phyloP scores from a whole-genome alignment of 208 protist genomes.

The Wallacemonas sp. region DNA sequence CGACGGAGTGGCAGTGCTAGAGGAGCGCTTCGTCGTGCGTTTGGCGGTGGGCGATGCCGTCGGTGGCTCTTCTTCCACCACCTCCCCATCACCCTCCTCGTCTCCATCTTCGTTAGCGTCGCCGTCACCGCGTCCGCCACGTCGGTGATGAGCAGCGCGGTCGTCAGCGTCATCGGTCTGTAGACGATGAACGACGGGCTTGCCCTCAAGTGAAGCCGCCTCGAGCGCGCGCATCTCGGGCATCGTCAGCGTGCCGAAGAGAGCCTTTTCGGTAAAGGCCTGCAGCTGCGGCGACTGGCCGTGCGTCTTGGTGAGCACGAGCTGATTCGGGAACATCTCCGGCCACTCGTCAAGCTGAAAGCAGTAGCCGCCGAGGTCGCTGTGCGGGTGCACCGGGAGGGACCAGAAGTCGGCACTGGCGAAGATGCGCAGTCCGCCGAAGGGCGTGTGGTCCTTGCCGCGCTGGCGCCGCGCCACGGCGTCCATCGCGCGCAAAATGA shows the following conservation, averaged over 20 bases:
- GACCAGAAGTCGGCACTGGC: conserved; percentile 85
- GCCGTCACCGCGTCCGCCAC: not conserved
- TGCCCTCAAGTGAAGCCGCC: conserved; percentile 38
- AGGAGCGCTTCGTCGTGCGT: not conserved
- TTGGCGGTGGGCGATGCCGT: not conserved
- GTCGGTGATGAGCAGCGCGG: conserved; percentile 2
- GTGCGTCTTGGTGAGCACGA: conserved; percentile 48
- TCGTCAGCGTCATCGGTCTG: conserved; percentile 21
- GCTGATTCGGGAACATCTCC: conserved; percentile 70
- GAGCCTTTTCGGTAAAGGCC: conserved; percentile 54
- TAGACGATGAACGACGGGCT: conserved; percentile 23
- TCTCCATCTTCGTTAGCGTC: conserved; percentile 8
- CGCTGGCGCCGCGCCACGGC: conserved; percentile 61
- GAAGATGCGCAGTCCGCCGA: conserved; percentile 83
- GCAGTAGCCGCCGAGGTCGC: conserved; percentile 80
- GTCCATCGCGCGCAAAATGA: conserved; percentile 73
- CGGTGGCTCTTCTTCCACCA: conserved; percentile 13
- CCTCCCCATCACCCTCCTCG: no score
- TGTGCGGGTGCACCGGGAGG: conserved; percentile 72
- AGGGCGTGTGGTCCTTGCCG: conserved; percentile 34
- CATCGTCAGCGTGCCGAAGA: conserved; percentile 54
- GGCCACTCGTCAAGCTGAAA: conserved; percentile 78
- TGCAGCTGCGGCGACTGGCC: conserved; percentile 50
- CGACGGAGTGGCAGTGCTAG: not conserved
- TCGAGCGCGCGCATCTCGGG: conserved; percentile 73